phyloP scores from a whole-genome alignment of 2,329 filamentous ascomycete genomes.

The Xylariaceae sp. region DNA sequence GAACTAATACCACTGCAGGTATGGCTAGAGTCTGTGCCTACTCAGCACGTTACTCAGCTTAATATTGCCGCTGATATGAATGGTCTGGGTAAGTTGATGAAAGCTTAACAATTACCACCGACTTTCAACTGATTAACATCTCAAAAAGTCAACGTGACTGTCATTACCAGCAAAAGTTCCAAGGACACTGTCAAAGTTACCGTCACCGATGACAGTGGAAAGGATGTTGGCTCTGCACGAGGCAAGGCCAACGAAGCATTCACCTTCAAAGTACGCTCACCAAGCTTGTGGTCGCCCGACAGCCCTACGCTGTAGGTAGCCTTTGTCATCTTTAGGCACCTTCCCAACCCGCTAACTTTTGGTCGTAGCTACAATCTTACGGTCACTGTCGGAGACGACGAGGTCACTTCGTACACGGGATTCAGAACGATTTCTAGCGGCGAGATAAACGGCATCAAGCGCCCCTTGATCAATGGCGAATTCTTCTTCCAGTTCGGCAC shows the following conservation, averaged over 20 bases:
- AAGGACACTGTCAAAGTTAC: constrained; percentile 42
- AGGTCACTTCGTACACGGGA: constrained; percentile 69
- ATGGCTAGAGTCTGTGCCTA: constrained; percentile 70
- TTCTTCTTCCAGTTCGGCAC: constrained; percentile 73
- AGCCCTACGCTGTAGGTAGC: constrained; percentile 64
- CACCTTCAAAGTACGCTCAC: constrained; percentile 59
- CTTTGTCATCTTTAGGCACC: not conserved
- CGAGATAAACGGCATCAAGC: constrained; percentile 61
- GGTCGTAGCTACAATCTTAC: constrained; percentile 59
- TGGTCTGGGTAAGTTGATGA: constrained; percentile 52
- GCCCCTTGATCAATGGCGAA: constrained; percentile 71
- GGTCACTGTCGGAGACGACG: constrained; percentile 59
- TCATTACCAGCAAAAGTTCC: constrained; percentile 48
- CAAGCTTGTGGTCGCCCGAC: constrained; percentile 70
- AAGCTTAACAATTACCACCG: not conserved
- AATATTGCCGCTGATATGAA: constrained; percentile 65
- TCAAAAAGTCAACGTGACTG: constrained; percentile 59
- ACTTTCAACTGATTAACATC: not conserved
- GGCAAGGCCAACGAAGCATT: constrained; percentile 59
- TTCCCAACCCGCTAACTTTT: not conserved
- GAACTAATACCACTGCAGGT: constrained; percentile 53
- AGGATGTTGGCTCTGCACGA: constrained; percentile 50
- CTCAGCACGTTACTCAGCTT: constrained; percentile 62
- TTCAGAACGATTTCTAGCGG: constrained; percentile 69
- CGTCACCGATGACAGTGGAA: constrained; percentile 46